Evolutionary conservation across 768 basidiomycete genomes (phyloP), one percentile per base, ranked within the genome.

Genomic region (Daedalea quercina): DNA sequence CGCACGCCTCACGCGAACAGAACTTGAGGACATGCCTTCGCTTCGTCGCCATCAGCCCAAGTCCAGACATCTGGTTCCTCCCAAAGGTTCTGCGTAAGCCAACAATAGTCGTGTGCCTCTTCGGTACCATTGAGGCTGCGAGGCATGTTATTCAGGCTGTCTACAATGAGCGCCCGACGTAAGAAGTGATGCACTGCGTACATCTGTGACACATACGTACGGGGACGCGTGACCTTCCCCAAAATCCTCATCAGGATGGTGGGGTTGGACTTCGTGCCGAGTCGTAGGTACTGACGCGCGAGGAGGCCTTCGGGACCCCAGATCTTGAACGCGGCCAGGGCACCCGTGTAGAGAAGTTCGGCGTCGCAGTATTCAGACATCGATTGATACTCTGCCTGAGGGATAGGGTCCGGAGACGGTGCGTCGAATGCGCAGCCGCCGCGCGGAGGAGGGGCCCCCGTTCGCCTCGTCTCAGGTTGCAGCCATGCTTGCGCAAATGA

Each of bases 81-180:
- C 74, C 73, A 77, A 8, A 76, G 60, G 50, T 73, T 69, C 54
- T 76, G 75, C 1, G 72, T 64, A 9, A 73, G 56, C 69, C 70
- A 78, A 9, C 75, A 60, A 61, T 76, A 74, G 58, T 77, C 77
- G 34, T 73, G 74, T 19, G 75, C 75, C 22, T 72, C 72, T 55
- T 75, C 75, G 0, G 69, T 63, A 1, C 73, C 69, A 50, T 76
- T 74, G 17, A 52, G 47, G 11, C 48, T 65, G 28, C 64, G 56
- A n/a, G 70, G 55, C 15, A 62, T 57, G 24, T 50, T 59, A 47
- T 69, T 68, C 28, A 71, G 60, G 17, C 59, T 57, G 2, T 57
- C 70, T 74, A 40, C 2, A 15, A 15, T 40, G 15, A 7, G 4
- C 28, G 28, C 28, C 8, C 4, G 37, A 40, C 19, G 20, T 26